A percentile compares a stretch with the other conserved stretches of the same genome.
These are phyloP conservation scores for Solanum pimpinellifolium DNA, from an alignment of 257 asterid species.

Conservation along the genomic window DNA sequence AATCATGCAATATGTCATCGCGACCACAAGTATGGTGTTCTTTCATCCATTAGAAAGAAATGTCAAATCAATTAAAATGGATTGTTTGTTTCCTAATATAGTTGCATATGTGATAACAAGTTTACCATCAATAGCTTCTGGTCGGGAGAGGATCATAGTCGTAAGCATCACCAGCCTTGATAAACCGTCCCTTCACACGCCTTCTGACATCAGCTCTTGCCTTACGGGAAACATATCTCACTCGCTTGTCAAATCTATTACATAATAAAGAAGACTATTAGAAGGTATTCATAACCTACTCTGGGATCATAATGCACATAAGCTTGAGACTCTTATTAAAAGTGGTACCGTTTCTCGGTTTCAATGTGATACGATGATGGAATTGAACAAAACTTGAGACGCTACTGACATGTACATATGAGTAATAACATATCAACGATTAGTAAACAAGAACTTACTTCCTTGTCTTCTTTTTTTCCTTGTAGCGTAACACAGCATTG, in stretches of 20 bases:
- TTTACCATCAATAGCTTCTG: conserved; percentile 54
- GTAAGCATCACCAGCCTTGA: conserved; percentile 92
- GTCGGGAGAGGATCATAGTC: conserved; percentile 82
- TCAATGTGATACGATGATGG: neutral
- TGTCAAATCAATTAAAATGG: neutral
- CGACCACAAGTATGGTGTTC: neutral
- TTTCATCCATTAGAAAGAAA: neutral
- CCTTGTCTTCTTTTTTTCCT: conserved; percentile 92
- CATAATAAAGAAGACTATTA: neutral
- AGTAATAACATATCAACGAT: neutral
- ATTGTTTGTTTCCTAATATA: conserved; percentile 3
- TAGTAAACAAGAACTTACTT: conserved; percentile 16
- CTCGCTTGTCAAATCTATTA: conserved; percentile 82
- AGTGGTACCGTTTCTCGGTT: neutral
- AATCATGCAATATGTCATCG: neutral
- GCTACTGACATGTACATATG: neutral
- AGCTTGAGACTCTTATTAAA: neutral
- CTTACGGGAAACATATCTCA: conserved; percentile 89
- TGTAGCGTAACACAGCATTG: conserved; percentile 88
- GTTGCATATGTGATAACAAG: neutral
- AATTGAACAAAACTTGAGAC: neutral
- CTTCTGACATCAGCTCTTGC: conserved; percentile 92
- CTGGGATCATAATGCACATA: neutral
- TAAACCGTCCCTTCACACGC: conserved; percentile 96
- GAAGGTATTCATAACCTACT: neutral